A percentile compares a stretch with the other conserved stretches of the same genome.
These are phyloP conservation scores for Rhizomucor pusillus DNA, from an alignment of 371 early-diverging fungal species.

Conservation along the genomic window DNA sequence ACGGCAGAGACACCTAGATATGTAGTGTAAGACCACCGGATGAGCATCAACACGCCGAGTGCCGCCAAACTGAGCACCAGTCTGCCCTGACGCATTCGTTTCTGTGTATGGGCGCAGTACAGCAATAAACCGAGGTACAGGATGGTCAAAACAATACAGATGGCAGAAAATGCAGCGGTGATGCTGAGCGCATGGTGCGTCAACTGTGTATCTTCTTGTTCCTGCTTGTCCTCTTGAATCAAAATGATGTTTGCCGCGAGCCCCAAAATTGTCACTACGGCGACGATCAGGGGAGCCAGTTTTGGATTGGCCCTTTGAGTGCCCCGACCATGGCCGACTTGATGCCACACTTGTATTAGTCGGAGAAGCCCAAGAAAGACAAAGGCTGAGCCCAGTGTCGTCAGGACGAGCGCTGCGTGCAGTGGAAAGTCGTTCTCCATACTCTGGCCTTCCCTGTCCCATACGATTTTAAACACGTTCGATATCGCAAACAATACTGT, in stretches of 20 bases:
- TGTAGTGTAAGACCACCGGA: slow-evolving; percentile 2
- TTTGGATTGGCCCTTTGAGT: background rate
- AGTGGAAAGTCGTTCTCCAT: slow-evolving; percentile 10
- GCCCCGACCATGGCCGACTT: slow-evolving; percentile 7
- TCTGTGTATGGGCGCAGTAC: background rate
- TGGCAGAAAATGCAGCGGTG: background rate
- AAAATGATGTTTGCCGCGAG: background rate
- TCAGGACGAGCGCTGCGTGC: slow-evolving; percentile 7
- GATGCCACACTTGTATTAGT: slow-evolving; percentile 10
- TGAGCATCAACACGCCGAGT: background rate
- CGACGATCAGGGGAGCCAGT: background rate
- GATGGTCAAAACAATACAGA: background rate
- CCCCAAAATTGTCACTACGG: background rate
- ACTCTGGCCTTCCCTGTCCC: slow-evolving; percentile 5
- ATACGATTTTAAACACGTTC: slow-evolving; percentile 10
- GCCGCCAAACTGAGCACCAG: background rate
- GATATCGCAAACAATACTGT: slow-evolving; percentile 4
- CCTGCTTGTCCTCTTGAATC: background rate
- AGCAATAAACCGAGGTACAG: background rate
- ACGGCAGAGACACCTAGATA: background rate
- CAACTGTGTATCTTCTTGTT: background rate
- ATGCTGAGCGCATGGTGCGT: background rate
- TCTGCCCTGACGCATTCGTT: background rate
- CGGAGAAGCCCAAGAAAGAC: slow-evolving; percentile 7
- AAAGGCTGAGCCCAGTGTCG: slow-evolving; percentile 3